Base-by-base conservation (phyloP, 331 rosid genomes). In the Ulmus americana region DNA sequence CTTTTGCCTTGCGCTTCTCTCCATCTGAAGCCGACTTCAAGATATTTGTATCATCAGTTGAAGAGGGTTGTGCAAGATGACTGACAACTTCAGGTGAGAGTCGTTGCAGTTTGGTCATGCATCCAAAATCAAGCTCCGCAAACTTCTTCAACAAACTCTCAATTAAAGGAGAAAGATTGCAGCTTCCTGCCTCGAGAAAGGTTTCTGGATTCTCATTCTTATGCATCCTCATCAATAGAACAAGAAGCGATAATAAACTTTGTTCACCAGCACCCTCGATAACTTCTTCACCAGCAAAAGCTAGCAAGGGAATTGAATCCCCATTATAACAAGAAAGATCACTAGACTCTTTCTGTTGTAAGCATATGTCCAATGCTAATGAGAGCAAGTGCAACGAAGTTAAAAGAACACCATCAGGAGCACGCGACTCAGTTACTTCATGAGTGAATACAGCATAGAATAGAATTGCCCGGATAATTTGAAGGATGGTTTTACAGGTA, bases 1-100 rank as follows among this genome's bases (percentile, higher is more conserved):
- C 97, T 77, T 90, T 94, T 69, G 87, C 92, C 84, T 86, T 94
- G 79, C 95, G 88, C 80, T 84, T 94, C 77, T 94, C 99, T n/a
- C 81, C 70, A 45, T 90, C 97, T 46, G 97, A 85, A 51, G 77
- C 76, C 43, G 79, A 70, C 51, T 73, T 65, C 8, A 72, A 68
- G 61, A 64, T 71, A 66, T 59, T 49, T 38, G 84, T 49, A 63
- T 84, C 88, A 45, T 80, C 76, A 71, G 20, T 70, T 49, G 86
- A 68, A 68, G 55, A 54, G 69, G 76, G 35, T 69, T 83, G 84
- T 14, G 88, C 69, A 50, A 76, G 47, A 64, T 72, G 77, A 77
- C 79, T 67, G 54, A 87, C 75, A 52, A 84, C 78, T 75, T 87
- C 85, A 67, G 97, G 97, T 59, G 97, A 90, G 73, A 85, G 90